Base-by-base conservation (phyloP, 2,329 filamentous ascomycete species). In the Ceratocystis smalleyi region DNA sequence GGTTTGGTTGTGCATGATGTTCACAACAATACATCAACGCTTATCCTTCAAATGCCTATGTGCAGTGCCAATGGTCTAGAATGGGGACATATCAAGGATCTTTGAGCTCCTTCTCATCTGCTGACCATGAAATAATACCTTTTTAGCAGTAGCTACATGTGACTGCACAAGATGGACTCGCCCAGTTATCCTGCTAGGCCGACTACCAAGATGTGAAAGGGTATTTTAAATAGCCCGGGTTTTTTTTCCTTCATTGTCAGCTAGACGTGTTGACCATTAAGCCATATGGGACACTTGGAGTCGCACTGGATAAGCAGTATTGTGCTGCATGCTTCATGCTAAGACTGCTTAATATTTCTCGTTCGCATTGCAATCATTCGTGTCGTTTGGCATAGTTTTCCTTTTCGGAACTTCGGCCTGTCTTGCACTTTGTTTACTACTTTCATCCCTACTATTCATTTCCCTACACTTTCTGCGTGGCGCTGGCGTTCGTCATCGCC, bases 401-500 rank as follows among this genome's bases (percentile, higher is more conserved):
- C 24, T 27, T 27, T 51, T 40, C 35, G 35, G 35, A 40, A 40
- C 35, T 40, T 27, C 6, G 19, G 47, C 47, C 15, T 27, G 47
- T 24, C 47, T 27, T 27, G 8, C 47, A 19, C 15, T 51, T 51
- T 51, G 24, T 51, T 27, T 51, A 51, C 22, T 27, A 32, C 27
- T 19, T 24, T 22, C 27, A n/a, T 35, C 32, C 19, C 54, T 57
- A 35, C 32, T 57, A 32, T 57, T 35, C 54, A 35, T 57, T 35
- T 15, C n/a, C 10, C 5, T 57, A 57, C 54, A 35, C 15, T 57
- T 6, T 57, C 15, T 57, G 54, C 30, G 54, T 57, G 54, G 54
- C 54, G 54, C 54, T 57, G 54, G 54, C 54, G 35, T 35, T 35
- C 54, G 54, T 57, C 54, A 57, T 57, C 54, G 61, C 47, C 51